Percentiles rank a stretch among this genome's conserved stretches.
Conservation (phyloP, 1,139 yeast species). For the Yamadazyma atmosphaerica region DNA sequence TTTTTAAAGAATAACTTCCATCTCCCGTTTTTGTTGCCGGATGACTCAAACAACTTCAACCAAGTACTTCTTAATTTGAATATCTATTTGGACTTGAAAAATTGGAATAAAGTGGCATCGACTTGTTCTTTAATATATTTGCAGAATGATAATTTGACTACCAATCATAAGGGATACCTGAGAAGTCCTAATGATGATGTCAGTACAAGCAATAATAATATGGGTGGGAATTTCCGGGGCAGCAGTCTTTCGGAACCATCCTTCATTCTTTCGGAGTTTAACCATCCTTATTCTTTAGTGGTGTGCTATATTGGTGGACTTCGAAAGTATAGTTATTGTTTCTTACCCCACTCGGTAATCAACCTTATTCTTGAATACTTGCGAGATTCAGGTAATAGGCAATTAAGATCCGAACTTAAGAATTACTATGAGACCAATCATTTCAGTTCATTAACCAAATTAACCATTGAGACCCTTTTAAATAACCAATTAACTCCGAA, state of each 20-base stretch:
- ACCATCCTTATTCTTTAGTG: constrained; percentile 27
- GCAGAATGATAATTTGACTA: constrained; percentile 17
- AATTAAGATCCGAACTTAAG: constrained; percentile 21
- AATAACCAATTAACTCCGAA: constrained; percentile 50
- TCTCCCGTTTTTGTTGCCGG: constrained; percentile 36
- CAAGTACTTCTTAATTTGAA: constrained; percentile 39
- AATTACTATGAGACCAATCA: constrained; percentile 25
- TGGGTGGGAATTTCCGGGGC: not conserved
- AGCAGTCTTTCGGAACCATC: constrained; percentile 30
- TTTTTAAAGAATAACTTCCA: constrained; percentile 41
- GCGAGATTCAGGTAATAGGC: constrained; percentile 19
- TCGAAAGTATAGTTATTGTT: constrained; percentile 42
- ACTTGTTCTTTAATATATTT: constrained; percentile 20
- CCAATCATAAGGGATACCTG: not conserved
- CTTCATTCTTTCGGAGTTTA: constrained; percentile 30
- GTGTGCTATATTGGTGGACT: constrained; percentile 45
- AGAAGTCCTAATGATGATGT: not conserved
- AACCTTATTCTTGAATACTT: constrained; percentile 29
- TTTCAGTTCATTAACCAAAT: constrained; percentile 42
- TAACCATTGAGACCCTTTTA: constrained; percentile 52
- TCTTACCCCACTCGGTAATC: constrained; percentile 35
- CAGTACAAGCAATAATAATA: not conserved
- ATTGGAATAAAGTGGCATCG: constrained; percentile 11
- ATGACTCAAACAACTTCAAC: constrained; percentile 34
- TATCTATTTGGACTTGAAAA: constrained; percentile 33